phyloP scores from a whole-genome alignment of 148 eudicot species.

The Rhododendron simsii region DNA sequence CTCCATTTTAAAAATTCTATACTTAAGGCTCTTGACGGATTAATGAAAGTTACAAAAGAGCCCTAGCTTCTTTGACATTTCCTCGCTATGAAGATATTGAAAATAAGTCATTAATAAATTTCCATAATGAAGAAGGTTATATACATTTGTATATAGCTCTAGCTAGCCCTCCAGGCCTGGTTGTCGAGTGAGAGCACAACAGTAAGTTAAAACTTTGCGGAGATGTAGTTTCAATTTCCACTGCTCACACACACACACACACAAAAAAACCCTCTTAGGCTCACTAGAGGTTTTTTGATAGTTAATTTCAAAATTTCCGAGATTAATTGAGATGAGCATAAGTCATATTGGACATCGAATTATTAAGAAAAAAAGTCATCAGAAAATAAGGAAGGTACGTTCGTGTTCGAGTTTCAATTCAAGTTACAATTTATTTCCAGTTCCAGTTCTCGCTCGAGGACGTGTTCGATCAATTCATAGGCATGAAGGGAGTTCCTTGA shows the following conservation, averaged over 20 bases:
- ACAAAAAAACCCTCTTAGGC: neutral
- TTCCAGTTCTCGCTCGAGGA: too few relatives aligned
- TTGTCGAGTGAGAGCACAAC: too few relatives aligned
- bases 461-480: too few relatives aligned
- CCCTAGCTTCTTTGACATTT: neutral
- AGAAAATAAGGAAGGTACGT: too few relatives aligned
- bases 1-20: neutral
- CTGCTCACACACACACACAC: too few relatives aligned
- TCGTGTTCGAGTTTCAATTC: too few relatives aligned
- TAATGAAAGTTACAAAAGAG: neutral
- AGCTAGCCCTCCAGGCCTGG: too few relatives aligned
- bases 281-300: neutral
- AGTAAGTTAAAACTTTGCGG: neutral
- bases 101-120: neutral
- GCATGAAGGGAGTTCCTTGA: too few relatives aligned
- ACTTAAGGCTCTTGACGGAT: neutral
- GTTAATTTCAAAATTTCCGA: too few relatives aligned
- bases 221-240: neutral
- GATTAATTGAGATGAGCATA: neutral
- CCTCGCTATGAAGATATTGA: neutral
- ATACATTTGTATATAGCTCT: too few relatives aligned
- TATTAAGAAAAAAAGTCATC: too few relatives aligned
- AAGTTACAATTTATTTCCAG: too few relatives aligned
- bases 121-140: neutral
- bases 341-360: neutral